These are phyloP conservation scores for Vigna radiata DNA, from an alignment of 306 rosid genomes.

Conservation along the genomic window DNA sequence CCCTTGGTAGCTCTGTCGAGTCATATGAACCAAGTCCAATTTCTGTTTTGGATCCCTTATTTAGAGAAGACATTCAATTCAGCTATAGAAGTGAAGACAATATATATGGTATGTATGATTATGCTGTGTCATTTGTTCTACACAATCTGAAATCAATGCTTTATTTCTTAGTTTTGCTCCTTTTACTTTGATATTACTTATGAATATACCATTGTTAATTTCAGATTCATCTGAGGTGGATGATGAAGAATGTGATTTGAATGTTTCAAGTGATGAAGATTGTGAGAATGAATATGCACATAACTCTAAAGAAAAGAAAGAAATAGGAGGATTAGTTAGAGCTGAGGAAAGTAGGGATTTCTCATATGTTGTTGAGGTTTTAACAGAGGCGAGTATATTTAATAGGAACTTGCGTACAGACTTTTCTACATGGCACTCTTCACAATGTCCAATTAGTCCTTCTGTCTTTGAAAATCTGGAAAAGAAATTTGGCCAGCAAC, in stretches of 20 bases:
- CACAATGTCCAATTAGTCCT: conserved; percentile 69
- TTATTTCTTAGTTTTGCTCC: conserved; percentile 29
- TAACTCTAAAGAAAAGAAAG: conserved; percentile 47
- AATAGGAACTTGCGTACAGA: conserved; percentile 50
- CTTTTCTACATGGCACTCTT: conserved; percentile 55
- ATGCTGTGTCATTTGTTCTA: neutral
- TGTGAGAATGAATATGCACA: conserved; percentile 49
- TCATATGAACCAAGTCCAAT: conserved; percentile 72
- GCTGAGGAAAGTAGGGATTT: conserved; percentile 73
- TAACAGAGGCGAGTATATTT: conserved; percentile 61
- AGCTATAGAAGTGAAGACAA: conserved; percentile 46
- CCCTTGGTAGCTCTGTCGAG: conserved; percentile 53
- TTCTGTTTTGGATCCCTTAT: conserved; percentile 74
- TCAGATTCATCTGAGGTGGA: conserved; percentile 64
- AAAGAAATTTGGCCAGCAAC: conserved; percentile 80
- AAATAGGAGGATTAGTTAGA: conserved; percentile 47
- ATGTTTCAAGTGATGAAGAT: conserved; percentile 85
- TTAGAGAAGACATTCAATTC: conserved; percentile 48
- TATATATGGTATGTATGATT: conserved; percentile 55
- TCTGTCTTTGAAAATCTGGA: conserved; percentile 69
- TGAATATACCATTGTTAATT: conserved; percentile 44
- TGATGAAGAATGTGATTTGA: conserved; percentile 65
- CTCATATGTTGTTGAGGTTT: conserved; percentile 79
- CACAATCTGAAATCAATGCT: conserved; percentile 14
- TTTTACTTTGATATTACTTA: conserved; percentile 37